Percentiles rank a stretch among this genome's conserved stretches.
phyloP scores from a whole-genome alignment of 1,139 yeast species.

The Kodamaea derodonti region DNA sequence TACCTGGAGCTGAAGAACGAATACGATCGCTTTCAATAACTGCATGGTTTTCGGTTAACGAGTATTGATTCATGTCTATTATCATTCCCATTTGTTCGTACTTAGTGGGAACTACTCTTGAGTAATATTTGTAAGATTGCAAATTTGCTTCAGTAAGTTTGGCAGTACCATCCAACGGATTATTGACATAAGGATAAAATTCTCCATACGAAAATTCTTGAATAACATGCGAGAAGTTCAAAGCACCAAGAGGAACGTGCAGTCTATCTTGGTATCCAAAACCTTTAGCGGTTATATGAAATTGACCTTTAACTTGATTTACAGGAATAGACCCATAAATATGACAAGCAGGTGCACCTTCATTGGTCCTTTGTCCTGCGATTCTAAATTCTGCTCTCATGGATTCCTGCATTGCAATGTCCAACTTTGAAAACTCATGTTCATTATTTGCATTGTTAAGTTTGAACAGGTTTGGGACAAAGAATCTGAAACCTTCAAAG shows the following conservation, averaged over 20 bases:
- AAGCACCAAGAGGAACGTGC: slow-evolving; percentile 40
- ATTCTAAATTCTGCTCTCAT: slow-evolving; percentile 58
- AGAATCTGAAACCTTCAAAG: slow-evolving; percentile 59
- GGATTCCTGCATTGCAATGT: slow-evolving; percentile 61
- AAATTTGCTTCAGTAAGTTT: slow-evolving; percentile 45
- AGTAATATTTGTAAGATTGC: slow-evolving; percentile 56
- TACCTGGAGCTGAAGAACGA: slow-evolving; percentile 61
- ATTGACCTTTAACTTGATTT: slow-evolving; percentile 79
- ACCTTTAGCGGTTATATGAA: slow-evolving; percentile 79
- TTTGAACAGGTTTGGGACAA: slow-evolving; percentile 45
- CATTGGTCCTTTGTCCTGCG: slow-evolving; percentile 36
- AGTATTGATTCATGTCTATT: slow-evolving; percentile 82
- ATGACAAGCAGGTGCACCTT: slow-evolving; percentile 78
- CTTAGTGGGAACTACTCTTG: slow-evolving; percentile 81
- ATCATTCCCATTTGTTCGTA: slow-evolving; percentile 68
- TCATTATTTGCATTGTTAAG: slow-evolving; percentile 43
- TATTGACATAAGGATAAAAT: slow-evolving; percentile 78
- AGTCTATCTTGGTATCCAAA: slow-evolving; percentile 52
- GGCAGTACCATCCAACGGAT: slow-evolving; percentile 79
- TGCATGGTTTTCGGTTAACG: slow-evolving; percentile 58
- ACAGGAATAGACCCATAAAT: slow-evolving; percentile 85
- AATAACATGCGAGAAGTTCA: slow-evolving; percentile 82
- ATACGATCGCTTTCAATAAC: slow-evolving; percentile 19
- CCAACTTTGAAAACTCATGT: slow-evolving; percentile 62
- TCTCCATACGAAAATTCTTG: slow-evolving; percentile 89